Base-by-base conservation (phyloP, 495 filamentous ascomycete genomes). In the Talaromyces adpressus region DNA sequence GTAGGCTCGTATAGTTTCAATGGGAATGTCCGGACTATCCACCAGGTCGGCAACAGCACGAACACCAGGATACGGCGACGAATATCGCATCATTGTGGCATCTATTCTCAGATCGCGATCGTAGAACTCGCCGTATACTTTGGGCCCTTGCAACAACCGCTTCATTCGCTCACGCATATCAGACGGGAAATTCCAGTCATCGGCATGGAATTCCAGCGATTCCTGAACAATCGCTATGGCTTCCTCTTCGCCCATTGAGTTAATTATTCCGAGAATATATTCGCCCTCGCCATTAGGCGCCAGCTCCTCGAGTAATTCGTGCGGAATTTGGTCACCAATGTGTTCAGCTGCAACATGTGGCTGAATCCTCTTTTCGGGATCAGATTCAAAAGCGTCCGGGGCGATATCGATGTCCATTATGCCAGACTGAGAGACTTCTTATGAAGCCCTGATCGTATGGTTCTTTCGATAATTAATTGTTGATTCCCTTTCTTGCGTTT, bases 1-100 rank as follows among this genome's bases (percentile, higher is more conserved):
- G 85, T 85, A 88, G 27, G 84, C 84, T 20, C 86, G 81, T 59
- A 89, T 79, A 11, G 86, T 89, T 63, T 85, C 86, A 53, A 79
- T 78, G 6, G 84, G 83, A 63, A 85, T 69, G 36, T 82, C 77
- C 64, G 87, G 82, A 68, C 87, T 84, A 64, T 82, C 79, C 1
- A 71, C 63, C 20, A 70, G 68, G 7, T 75, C 72, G 0, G 75
- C 73, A 47, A 77, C 74, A 32, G 79, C 74, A 8, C 79, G 73
- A 5, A 81, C 79, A n/a, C 75, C 79, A 1, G 76, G 75, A 62
- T 80, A 81, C 0, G 79, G 78, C 0, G 77, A 79, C 71, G 77
- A 53, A 16, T 53, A 53, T 27, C 69, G 68, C 71, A 75, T 72
- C 70, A 75, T 68, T 22, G 68, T 67, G 32, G 72, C 74, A 63